Conservation (phyloP, 495 filamentous ascomycete species). For the Sphaerosporella brunnea region DNA sequence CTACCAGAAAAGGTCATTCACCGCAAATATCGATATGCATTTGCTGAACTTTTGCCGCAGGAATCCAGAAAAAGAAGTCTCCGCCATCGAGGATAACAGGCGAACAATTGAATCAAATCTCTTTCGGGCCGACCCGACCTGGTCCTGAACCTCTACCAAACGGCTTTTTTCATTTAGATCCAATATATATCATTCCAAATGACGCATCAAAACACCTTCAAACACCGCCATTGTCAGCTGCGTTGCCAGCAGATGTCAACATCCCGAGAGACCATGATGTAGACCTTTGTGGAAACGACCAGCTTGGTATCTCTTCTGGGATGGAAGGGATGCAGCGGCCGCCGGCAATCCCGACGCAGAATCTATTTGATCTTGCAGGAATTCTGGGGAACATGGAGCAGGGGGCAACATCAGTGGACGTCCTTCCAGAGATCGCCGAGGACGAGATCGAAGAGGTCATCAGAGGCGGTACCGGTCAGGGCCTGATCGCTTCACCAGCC, state of each 20-base stretch:
- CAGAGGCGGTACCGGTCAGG: slow-evolving; percentile 28
- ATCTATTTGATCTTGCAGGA: no score
- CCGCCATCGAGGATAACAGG: neutral
- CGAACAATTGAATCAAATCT: neutral
- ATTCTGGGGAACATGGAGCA: neutral
- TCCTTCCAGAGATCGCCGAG: slow-evolving; percentile 23
- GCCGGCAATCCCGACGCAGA: neutral
- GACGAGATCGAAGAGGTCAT: slow-evolving; percentile 47
- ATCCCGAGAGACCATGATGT: no score
- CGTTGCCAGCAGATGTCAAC: neutral
- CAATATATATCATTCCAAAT: neutral
- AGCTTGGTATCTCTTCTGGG: neutral
- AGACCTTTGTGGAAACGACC: neutral
- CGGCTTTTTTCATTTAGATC: neutral
- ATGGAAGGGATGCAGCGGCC: neutral
- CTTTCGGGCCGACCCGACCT: neutral
- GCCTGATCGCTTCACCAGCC: neutral
- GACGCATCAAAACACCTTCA: neutral
- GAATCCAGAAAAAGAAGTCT: neutral
- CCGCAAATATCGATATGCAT: no score
- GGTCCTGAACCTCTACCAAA: no score
- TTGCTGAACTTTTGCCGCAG: slow-evolving; percentile 1
- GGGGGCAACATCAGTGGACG: neutral
- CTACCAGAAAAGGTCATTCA: slow-evolving; percentile 18
- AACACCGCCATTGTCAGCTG: neutral